Evolutionary conservation across 2,329 filamentous ascomycete species (phyloP), one percentile per base, ranked within the genome.

Genomic region (Ophiostoma australiae): DNA sequence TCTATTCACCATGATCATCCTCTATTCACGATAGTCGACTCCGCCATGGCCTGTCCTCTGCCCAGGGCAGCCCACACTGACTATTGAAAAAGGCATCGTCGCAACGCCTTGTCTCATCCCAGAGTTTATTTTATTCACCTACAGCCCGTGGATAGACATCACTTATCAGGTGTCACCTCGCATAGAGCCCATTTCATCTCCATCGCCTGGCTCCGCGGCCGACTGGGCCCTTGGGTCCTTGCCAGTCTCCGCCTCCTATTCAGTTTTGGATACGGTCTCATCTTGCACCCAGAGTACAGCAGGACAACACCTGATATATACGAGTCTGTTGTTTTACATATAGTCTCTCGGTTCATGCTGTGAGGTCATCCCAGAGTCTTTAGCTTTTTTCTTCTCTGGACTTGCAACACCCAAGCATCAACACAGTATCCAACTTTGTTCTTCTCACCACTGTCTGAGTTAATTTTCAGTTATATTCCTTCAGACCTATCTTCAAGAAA

Each of bases 1-100:
- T 68, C 44, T 35, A 52, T 55, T 68, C 70, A 69, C 7, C 71
- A 72, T 69, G 67, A 58, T 69, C 41, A 39, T 69, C 41, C n/a
- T 52, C 23, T 69, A 69, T 71, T 71, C 41, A 65, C 66, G 68
- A 73, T 39, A 23, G 27, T 52, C 31, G 65, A 35, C 48, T 68
- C 63, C 58, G 63, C 69, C 35, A 41, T 52, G 48, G 48, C 52
- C 63, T 70, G 39, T 27, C 58, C 58, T 65, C 52, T 35, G 31
- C 39, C n/a, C 68, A 58, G 48, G 27, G 15, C 35, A 35, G 37
- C 27, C 31, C 35, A 33, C 31, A 31, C n/a, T 8, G 52, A 33
- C 27, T 63, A 63, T 63, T 63, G 27, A 63, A 35, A 63, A 35
- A 27, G 63, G 63, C 35, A 39, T 15, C 63, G 33, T 15, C 63